Conservation (phyloP, 108 stramenopile species). For the Cyclotella sp. region DNA sequence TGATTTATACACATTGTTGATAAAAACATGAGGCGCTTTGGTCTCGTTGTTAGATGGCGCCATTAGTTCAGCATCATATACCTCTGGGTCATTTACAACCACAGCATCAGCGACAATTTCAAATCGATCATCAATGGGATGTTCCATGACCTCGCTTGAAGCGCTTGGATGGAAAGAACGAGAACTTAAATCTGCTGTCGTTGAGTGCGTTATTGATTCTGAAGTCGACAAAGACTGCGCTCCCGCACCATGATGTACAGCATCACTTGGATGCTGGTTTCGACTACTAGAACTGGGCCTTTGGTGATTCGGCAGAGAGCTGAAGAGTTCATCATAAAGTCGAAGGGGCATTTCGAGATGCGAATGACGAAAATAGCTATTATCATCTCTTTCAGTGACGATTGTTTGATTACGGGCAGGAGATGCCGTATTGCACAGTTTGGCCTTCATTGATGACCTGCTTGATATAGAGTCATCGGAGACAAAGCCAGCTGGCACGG, state of each 20-base stretch:
- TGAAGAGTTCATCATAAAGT: too few relatives aligned
- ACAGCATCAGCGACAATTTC: constrained; percentile 14
- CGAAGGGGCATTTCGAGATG: too few relatives aligned
- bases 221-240: too few relatives aligned
- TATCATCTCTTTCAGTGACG: too few relatives aligned
- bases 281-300: too few relatives aligned
- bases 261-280: too few relatives aligned
- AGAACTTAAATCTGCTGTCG: too few relatives aligned
- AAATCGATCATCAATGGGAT: background rate
- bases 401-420: too few relatives aligned
- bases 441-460: background rate
- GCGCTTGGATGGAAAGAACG: background rate
- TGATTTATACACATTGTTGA: background rate
- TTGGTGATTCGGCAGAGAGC: too few relatives aligned
- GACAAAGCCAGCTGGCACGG: background rate
- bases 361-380: too few relatives aligned
- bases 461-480: background rate
- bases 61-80: constrained; percentile 3
- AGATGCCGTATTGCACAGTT: background rate
- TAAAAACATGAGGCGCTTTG: background rate
- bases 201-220: too few relatives aligned
- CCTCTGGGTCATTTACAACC: constrained; percentile 3
- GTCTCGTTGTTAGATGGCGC: background rate
- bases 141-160: background rate
- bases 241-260: too few relatives aligned